Conservation (phyloP, 2,329 filamentous ascomycete genomes). For the Chaetomiaceae sp. region DNA sequence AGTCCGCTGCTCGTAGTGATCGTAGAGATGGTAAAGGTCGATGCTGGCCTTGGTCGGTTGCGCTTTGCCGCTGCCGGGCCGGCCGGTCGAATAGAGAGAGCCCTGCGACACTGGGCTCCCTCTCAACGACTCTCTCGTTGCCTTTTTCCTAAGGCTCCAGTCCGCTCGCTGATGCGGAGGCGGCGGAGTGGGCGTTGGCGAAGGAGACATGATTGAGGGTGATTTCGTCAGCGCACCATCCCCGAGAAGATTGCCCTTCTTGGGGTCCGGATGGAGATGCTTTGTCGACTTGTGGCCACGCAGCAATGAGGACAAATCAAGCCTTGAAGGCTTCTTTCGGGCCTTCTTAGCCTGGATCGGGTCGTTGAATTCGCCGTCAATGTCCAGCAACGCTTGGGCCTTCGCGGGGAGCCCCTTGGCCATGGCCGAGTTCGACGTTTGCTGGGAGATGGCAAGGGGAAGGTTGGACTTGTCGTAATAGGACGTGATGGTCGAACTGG, state of each 20-base stretch:
- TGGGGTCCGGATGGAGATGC: constrained; percentile 29
- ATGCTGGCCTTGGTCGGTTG: constrained; percentile 29
- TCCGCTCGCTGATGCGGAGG: constrained; percentile 26
- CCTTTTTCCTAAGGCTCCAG: constrained; percentile 32
- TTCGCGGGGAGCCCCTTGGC: constrained; percentile 50
- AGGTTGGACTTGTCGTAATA: constrained; percentile 54
- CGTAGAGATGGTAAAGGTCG: constrained; percentile 48
- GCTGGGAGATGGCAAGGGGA: constrained; percentile 53
- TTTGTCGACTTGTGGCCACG: constrained; percentile 30
- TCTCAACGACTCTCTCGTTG: constrained; percentile 35
- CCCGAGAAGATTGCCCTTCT: constrained; percentile 31
- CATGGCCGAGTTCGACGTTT: constrained; percentile 55
- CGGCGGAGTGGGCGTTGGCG: constrained; percentile 28
- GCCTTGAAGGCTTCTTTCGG: constrained; percentile 41
- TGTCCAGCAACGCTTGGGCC: constrained; percentile 42
- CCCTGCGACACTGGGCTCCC: constrained; percentile 1
- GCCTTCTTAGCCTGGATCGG: constrained; percentile 34
- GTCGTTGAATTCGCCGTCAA: constrained; percentile 34
- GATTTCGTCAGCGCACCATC: constrained; percentile 38
- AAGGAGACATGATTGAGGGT: constrained; percentile 31
- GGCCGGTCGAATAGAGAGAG: background rate
- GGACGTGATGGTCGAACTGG: constrained; percentile 51
- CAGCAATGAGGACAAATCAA: constrained; percentile 46
- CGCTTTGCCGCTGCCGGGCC: background rate
- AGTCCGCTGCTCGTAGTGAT: constrained; percentile 55